Conservation (phyloP, 345 rosid genomes). For the Streptanthus diversifolius region DNA sequence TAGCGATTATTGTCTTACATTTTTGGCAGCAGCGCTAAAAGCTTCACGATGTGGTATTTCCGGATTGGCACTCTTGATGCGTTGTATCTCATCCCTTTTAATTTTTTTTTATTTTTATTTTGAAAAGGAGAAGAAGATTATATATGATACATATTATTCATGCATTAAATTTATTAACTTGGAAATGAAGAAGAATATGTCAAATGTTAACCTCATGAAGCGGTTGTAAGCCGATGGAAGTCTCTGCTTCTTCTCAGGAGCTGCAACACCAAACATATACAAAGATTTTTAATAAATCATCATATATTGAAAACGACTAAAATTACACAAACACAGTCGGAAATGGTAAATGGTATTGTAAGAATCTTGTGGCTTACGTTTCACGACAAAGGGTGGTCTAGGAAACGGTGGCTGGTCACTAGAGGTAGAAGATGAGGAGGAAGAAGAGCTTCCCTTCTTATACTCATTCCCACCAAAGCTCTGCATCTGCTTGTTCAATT, state of each 20-base stretch:
- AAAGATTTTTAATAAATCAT: not conserved
- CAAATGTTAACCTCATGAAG: conserved; percentile 68
- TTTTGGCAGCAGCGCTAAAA: conserved; percentile 94
- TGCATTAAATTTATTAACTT: not conserved
- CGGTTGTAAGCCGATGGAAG: conserved; percentile 99
- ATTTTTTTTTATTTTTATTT: not conserved
- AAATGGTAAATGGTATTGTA: not conserved
- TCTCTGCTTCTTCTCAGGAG: conserved; percentile 98
- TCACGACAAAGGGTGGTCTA: conserved; percentile 79
- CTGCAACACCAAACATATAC: conserved; percentile 36
- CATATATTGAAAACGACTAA: not conserved
- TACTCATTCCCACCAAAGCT: conserved; percentile 51
- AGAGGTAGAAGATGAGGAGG: conserved; percentile 69
- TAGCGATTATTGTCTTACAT: conserved; percentile 41
- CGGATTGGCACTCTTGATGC: conserved; percentile 91
- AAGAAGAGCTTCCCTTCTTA: conserved; percentile 58
- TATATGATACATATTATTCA: not conserved
- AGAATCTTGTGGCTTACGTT: conserved; percentile 48
- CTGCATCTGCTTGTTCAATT: conserved; percentile 45
- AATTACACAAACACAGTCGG: not conserved
- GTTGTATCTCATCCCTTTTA: conserved; percentile 92
- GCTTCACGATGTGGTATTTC: conserved; percentile 98
- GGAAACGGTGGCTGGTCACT: conserved; percentile 72
- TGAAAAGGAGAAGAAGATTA: not conserved
- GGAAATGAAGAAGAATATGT: not conserved